Evolutionary conservation across 768 basidiomycete genomes (phyloP).

Genomic region (Lentinula edodes): DNA sequence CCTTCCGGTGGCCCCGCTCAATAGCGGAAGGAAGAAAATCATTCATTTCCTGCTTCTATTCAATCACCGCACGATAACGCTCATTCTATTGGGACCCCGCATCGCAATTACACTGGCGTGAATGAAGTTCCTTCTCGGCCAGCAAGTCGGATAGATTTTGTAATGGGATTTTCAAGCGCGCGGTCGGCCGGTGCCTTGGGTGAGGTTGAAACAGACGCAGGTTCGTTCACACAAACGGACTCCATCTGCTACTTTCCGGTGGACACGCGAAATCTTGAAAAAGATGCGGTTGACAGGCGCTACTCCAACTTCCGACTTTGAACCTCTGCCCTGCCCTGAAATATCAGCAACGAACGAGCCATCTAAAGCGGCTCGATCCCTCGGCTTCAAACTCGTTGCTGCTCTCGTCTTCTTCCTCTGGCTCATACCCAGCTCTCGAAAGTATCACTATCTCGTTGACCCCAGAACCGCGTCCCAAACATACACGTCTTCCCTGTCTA

Average conservation of each 20-base stretch:
- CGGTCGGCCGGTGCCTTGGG: neutral
- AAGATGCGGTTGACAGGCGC: neutral
- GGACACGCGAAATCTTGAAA: constrained; percentile 1
- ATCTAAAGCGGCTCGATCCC: neutral
- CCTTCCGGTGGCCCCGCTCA: neutral
- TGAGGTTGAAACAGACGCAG: neutral
- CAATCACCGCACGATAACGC: neutral
- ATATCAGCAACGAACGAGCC: neutral
- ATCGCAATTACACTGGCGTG: neutral
- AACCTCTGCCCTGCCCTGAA: neutral
- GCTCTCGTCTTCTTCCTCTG: constrained; percentile 7
- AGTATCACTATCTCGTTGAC: constrained; percentile 7
- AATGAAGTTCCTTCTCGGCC: neutral
- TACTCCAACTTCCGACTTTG: neutral
- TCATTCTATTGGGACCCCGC: neutral
- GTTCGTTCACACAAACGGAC: neutral
- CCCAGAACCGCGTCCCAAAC: constrained; percentile 19
- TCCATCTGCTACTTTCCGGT: constrained; percentile 2
- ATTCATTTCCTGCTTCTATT: neutral
- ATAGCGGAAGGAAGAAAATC: neutral
- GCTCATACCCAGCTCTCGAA: constrained; percentile 10
- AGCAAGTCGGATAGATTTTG: neutral
- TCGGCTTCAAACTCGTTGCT: neutral
- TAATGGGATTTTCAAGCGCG: neutral
- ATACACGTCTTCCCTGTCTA: constrained; percentile 33